A percentile compares a stretch with the other conserved stretches of the same genome.
phyloP scores from a whole-genome alignment of 2,329 filamentous ascomycete species.

The Exophiala lecanii-corni region DNA sequence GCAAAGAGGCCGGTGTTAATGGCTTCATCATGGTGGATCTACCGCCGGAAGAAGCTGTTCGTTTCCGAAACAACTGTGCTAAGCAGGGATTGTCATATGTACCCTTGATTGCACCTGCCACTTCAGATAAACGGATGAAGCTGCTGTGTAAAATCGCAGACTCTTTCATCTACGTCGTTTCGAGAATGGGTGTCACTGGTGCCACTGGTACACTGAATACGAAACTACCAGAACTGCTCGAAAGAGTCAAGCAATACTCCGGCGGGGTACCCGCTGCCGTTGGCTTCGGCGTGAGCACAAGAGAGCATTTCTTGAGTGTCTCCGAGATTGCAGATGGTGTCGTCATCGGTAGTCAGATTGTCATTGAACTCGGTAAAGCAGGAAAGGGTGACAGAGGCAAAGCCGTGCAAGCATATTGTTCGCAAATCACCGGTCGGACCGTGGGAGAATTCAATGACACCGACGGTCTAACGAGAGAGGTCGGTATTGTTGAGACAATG shows the following conservation, averaged over 20 bases:
- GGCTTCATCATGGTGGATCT: slow-evolving; percentile 96
- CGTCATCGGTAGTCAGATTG: slow-evolving; percentile 93
- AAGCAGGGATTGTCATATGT: slow-evolving; percentile 85
- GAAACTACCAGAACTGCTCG: slow-evolving; percentile 74
- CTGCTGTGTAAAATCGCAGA: slow-evolving; percentile 94
- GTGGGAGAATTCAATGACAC: slow-evolving; percentile 39
- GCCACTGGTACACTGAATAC: slow-evolving; percentile 77
- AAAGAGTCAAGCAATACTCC: slow-evolving; percentile 85
- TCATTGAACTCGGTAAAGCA: slow-evolving; percentile 71
- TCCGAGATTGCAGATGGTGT: slow-evolving; percentile 84
- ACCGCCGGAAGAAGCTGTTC: slow-evolving; percentile 90
- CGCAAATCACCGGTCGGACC: slow-evolving; percentile 61
- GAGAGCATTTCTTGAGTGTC: slow-evolving; percentile 86
- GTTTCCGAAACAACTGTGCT: slow-evolving; percentile 80
- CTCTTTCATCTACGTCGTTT: slow-evolving; percentile 98
- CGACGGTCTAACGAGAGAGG: slow-evolving; percentile 56
- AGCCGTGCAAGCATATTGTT: slow-evolving; percentile 81
- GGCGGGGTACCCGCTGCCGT: slow-evolving; percentile 86
- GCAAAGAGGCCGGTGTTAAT: slow-evolving; percentile 78
- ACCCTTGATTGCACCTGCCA: slow-evolving; percentile 91
- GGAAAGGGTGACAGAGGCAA: slow-evolving; percentile 61
- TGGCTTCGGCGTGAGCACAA: slow-evolving; percentile 92
- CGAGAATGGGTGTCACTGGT: slow-evolving; percentile 92
- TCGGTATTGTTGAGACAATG: slow-evolving; percentile 66
- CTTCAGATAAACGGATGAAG: slow-evolving; percentile 89